These are phyloP conservation scores for Endocarpon pusillum DNA, from an alignment of 495 filamentous ascomycete genomes.

Conservation along the genomic window DNA sequence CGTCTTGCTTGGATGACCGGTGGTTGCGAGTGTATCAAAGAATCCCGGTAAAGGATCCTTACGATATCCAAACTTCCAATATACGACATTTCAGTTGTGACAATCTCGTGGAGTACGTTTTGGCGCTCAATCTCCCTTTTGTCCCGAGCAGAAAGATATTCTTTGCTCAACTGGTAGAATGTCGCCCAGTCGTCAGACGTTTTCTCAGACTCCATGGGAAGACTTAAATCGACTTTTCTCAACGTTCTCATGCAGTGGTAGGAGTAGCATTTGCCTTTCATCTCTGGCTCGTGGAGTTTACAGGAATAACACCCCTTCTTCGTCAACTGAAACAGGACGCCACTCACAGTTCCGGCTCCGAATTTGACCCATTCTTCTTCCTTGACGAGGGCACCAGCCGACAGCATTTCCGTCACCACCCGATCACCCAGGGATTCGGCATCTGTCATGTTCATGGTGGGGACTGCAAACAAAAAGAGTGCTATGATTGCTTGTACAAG, in stretches of 20 bases:
- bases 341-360: slow-evolving; percentile 52
- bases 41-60: slow-evolving; percentile 71
- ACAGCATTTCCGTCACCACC: slow-evolving; percentile 69
- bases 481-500: slow-evolving; percentile 76
- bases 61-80: slow-evolving; percentile 79
- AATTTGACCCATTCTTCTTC: slow-evolving; percentile 99
- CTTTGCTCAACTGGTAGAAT: slow-evolving; percentile 74
- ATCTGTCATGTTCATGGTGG: slow-evolving; percentile 97
- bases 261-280: slow-evolving; percentile 73
- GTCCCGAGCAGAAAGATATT: slow-evolving; percentile 43
- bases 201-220: slow-evolving; percentile 47
- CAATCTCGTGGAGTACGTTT: slow-evolving; percentile 89
- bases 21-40: slow-evolving; percentile 53
- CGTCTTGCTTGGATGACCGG: slow-evolving; percentile 63
- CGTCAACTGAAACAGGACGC: slow-evolving; percentile 85
- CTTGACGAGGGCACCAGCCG: slow-evolving; percentile 57
- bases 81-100: slow-evolving; percentile 79
- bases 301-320: slow-evolving; percentile 84
- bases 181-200: slow-evolving; percentile 75
- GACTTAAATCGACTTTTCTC: slow-evolving; percentile 78
- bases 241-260: slow-evolving; percentile 86
- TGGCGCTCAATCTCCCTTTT: slow-evolving; percentile 89
- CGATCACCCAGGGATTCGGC: slow-evolving; percentile 71
- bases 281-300: slow-evolving; percentile 57
- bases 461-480: slow-evolving; percentile 88